Evolutionary conservation across 116 monocot genomes (phyloP).

Genomic region (Posidonia oceanica): DNA sequence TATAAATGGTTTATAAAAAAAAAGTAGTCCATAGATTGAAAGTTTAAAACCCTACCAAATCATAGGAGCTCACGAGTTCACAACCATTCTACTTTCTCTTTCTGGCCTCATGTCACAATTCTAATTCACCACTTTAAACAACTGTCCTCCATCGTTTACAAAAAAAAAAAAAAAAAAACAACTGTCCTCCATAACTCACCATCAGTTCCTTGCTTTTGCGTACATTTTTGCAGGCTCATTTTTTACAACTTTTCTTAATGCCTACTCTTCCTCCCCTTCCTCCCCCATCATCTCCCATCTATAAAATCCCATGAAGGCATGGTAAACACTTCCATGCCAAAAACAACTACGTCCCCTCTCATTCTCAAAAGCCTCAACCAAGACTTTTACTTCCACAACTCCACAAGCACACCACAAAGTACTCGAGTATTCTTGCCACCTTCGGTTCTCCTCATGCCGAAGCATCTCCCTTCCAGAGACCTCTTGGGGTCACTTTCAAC

Average conservation of each 20-base stretch:
- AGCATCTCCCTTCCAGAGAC: background rate
- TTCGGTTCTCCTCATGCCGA: background rate
- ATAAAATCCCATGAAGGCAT: constrained; percentile 2
- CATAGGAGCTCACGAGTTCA: background rate
- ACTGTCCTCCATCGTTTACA: constrained; percentile 3
- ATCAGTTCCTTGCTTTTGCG: background rate
- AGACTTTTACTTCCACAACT: no score
- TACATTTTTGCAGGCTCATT: background rate
- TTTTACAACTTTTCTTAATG: constrained; percentile 6
- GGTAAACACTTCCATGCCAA: background rate
- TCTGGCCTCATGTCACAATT: background rate
- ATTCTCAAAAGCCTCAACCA: background rate
- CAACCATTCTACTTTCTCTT: background rate
- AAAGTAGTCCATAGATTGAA: no score
- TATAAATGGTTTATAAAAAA: no score
- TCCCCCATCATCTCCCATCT: background rate
- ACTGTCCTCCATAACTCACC: constrained; percentile 3
- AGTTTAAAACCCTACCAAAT: no score
- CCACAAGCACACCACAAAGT: no score
- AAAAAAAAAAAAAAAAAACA: no score
- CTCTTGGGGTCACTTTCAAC: background rate
- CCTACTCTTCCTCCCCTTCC: constrained; percentile 7
- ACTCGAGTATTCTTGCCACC: no score
- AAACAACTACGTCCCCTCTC: background rate
- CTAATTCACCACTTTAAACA: background rate